These are phyloP conservation scores for Fagopyrum homotropicum DNA, from an alignment of 148 eudicot species.

Conservation along the genomic window DNA sequence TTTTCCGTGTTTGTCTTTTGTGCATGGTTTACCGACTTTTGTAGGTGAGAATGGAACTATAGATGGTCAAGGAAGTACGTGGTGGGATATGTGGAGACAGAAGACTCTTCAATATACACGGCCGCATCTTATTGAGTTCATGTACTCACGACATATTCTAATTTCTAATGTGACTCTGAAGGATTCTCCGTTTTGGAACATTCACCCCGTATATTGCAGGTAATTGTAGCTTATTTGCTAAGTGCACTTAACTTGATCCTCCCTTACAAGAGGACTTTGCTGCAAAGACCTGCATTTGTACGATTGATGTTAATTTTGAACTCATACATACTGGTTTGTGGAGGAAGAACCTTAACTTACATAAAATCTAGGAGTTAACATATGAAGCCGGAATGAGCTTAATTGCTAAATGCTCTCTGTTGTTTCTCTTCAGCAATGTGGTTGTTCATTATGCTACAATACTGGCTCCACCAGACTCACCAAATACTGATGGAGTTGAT, in stretches of 20 bases:
- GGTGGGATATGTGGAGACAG: constrained; percentile 98
- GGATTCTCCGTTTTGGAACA: constrained; percentile 94
- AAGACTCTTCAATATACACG: constrained; percentile 71
- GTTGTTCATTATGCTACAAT: constrained; percentile 77
- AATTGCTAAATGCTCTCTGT: constrained; percentile 16
- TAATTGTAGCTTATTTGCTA: constrained; percentile 16
- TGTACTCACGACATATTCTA: constrained; percentile 58
- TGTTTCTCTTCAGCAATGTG: constrained; percentile 40
- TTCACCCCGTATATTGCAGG: constrained; percentile 99
- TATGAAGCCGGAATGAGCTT: not conserved
- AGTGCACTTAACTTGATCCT: not conserved
- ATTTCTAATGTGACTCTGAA: constrained; percentile 76
- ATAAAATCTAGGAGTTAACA: not conserved
- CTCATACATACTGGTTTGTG: not conserved
- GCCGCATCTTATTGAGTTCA: constrained; percentile 81
- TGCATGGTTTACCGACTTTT: not conserved
- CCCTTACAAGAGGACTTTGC: not conserved
- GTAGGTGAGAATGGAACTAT: constrained; percentile 95
- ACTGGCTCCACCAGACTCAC: constrained; percentile 82
- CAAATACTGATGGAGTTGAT: constrained; percentile 96
- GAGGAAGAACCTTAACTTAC: not conserved
- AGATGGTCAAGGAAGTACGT: constrained; percentile 91
- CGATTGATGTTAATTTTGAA: not conserved
- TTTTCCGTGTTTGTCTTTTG: not conserved
- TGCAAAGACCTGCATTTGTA: not conserved